Percentiles rank a stretch among this genome's conserved stretches.
phyloP scores from a whole-genome alignment of 2,329 filamentous ascomycete genomes.

The Whalleya microplaca region DNA sequence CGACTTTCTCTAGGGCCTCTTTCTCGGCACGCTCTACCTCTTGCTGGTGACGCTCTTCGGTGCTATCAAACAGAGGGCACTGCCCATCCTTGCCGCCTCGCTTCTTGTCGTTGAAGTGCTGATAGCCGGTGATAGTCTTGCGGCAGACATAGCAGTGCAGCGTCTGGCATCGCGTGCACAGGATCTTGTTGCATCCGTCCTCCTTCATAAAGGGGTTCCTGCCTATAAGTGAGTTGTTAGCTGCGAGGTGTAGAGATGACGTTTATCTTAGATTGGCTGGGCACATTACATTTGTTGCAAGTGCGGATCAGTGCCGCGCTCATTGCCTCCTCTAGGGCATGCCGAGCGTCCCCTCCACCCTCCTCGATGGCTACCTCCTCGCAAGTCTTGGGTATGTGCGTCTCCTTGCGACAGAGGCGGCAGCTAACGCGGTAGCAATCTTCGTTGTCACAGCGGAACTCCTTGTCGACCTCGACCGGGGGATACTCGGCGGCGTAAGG shows the following conservation, averaged over 20 bases:
- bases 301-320: conserved; percentile 75
- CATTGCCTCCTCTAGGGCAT: conserved; percentile 82
- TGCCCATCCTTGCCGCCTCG: conserved; percentile 54
- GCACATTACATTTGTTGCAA: conserved; percentile 65
- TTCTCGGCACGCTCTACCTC: conserved; percentile 68
- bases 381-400: conserved; percentile 75
- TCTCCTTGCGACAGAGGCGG: conserved; percentile 67
- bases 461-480: conserved; percentile 67
- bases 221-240: conserved; percentile 43
- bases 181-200: conserved; percentile 83
- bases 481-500: conserved; percentile 77
- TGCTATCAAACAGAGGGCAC: conserved; percentile 71
- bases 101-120: conserved; percentile 66
- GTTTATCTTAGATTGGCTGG: not conserved
- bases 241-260: not conserved
- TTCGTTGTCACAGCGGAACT: conserved; percentile 72
- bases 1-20: conserved; percentile 57
- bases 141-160: conserved; percentile 74
- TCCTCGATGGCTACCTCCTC: conserved; percentile 65
- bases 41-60: conserved; percentile 61
- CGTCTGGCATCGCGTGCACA: conserved; percentile 63
- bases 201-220: conserved; percentile 79
- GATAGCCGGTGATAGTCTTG: conserved; percentile 62
- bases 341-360: conserved; percentile 63
- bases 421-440: conserved; percentile 68